Evolutionary conservation across 75 land plant species (phyloP).

Genomic region (Picea sitchensis): DNA sequence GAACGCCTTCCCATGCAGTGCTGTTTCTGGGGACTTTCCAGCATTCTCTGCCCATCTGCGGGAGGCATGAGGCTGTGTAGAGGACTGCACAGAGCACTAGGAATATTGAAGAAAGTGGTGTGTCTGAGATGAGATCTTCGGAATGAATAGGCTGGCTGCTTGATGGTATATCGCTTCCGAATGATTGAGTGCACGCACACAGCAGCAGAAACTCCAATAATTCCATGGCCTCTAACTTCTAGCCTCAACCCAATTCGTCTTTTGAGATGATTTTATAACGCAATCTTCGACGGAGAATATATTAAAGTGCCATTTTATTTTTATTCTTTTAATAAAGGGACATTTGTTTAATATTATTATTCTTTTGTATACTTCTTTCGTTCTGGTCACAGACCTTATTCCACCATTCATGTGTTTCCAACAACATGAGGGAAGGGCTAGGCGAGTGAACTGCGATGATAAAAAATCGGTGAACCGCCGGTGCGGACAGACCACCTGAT

Average conservation of each 20-base stretch:
- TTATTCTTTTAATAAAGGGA: too few relatives aligned
- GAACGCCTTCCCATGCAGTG: conserved; percentile 16
- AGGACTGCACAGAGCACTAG: conserved; percentile 14
- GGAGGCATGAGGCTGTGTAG: conserved; percentile 12
- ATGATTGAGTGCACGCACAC: conserved; percentile 5
- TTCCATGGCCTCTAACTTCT: neutral
- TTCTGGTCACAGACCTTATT: too few relatives aligned
- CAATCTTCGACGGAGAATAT: neutral
- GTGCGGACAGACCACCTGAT: too few relatives aligned
- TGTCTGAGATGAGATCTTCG: conserved; percentile 1
- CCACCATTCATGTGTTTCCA: too few relatives aligned
- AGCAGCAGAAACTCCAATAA: conserved; percentile 4
- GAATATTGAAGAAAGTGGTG: conserved; percentile 18
- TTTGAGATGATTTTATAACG: neutral
- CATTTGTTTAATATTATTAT: too few relatives aligned
- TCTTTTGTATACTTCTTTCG: too few relatives aligned
- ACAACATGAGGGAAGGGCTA: too few relatives aligned
- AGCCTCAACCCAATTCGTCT: neutral
- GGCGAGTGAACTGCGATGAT: too few relatives aligned
- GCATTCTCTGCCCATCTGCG: conserved; percentile 15
- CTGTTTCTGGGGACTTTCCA: conserved; percentile 21
- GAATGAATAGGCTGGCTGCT: neutral
- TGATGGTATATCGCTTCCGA: neutral
- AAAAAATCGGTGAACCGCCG: too few relatives aligned
- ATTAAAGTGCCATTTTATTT: too few relatives aligned